Conservation (phyloP, 2,329 filamentous ascomycete genomes). For the Fusarium sp. region DNA sequence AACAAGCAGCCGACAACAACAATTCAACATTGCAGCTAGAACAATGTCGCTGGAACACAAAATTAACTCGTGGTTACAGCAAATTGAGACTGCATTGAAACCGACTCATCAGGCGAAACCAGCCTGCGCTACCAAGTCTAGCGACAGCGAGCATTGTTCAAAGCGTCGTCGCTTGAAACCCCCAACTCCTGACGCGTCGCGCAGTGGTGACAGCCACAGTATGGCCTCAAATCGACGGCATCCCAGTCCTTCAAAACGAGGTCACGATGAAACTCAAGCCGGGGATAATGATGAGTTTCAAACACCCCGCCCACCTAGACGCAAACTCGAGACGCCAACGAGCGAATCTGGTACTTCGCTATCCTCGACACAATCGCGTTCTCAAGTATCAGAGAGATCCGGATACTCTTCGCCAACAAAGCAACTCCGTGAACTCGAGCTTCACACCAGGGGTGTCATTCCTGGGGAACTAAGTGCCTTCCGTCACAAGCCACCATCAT, state of each 20-base stretch:
- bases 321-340: background rate
- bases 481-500: background rate
- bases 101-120: background rate
- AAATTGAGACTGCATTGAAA: background rate
- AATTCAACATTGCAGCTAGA: too few relatives aligned
- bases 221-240: background rate
- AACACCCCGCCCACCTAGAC: slow-evolving; percentile 1
- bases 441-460: background rate
- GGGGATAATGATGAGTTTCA: background rate
- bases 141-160: background rate
- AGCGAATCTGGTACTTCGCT: slow-evolving; percentile 14
- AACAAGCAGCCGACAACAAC: too few relatives aligned
- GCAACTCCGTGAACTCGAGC: slow-evolving; percentile 6
- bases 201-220: background rate
- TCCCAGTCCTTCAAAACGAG: background rate
- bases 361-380: background rate
- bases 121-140: background rate
- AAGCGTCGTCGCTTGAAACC: slow-evolving; percentile 14
- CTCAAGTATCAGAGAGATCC: slow-evolving; percentile 9
- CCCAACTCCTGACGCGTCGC: background rate
- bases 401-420: slow-evolving; percentile 5
- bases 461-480: background rate
- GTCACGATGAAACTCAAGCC: background rate
- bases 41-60: background rate
- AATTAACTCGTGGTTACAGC: background rate